Evolutionary conservation across 2,329 filamentous ascomycete species (phyloP), one percentile per base, ranked within the genome.

Genomic region (Juglanconis sp.): DNA sequence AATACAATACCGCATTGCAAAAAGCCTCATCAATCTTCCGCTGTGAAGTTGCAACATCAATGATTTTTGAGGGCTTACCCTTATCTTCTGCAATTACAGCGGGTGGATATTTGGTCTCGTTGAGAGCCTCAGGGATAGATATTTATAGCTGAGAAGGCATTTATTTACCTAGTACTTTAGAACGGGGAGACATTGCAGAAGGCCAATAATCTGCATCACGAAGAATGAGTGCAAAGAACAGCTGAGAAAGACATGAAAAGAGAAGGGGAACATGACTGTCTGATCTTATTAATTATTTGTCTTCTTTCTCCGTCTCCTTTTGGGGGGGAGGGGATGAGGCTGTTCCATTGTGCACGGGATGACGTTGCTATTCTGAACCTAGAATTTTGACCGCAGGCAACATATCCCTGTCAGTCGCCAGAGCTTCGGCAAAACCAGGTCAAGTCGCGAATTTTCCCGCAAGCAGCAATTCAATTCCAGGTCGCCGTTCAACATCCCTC

Each of bases 341-440:
- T 24, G 35, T 38, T 38, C 35, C 24, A 24, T 24, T 24, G 24
- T 40, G 8, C 36, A 8, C 36, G 34, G 31, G 32, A 53, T 60
- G 59, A 60, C 59, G 59, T 60, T 52, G 38, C 31, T 52, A 31
- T 31, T 46, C 10, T 53, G 47, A 15, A 47, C 17, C 17, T 15
- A 47, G 38, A 55, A 30, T 59, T 59, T 51, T 55, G 52, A 36
- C 40, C 34, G 35, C 49, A 54, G 42, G 56, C 34, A 30, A 42
- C 10, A 44, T 35, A 61, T 51, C 62, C 62, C 59, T 62, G 62
- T 51, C 59, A 34, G 51, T 47, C 61, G 46, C 46, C 52, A 58
- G 59, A 63, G 61, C 61, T 63, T 57, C 53, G 61, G 60, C 60
- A 60, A 62, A 62, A 62, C 52, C 52, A 59, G 57, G 57, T 59